phyloP scores from a whole-genome alignment of 306 rosid species.

The Abrus pulchellus region DNA sequence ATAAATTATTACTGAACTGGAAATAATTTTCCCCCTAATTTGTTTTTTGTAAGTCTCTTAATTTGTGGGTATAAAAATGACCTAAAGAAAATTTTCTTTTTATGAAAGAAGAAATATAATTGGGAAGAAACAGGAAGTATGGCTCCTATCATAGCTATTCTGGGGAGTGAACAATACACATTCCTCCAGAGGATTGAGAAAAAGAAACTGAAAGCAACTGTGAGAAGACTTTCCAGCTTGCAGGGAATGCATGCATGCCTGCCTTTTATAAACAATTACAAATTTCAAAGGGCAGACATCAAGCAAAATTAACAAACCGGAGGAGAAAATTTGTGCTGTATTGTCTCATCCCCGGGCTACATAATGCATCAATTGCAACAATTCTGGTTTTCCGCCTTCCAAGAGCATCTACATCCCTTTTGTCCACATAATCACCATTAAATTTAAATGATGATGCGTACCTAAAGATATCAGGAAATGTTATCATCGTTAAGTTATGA shows the following conservation, averaged over 20 bases:
- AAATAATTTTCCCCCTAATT: not conserved
- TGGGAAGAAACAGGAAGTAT: not conserved
- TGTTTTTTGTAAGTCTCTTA: not conserved
- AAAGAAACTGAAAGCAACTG: constrained; percentile 26
- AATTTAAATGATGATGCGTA: constrained; percentile 87
- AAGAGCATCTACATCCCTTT: constrained; percentile 60
- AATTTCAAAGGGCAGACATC: constrained; percentile 23
- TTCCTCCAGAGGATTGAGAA: constrained; percentile 23
- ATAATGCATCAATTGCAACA: constrained; percentile 89
- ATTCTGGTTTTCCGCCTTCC: constrained; percentile 85
- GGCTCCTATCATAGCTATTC: not conserved
- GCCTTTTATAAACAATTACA: constrained; percentile 23
- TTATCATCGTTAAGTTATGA: constrained; percentile 44
- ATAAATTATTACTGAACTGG: not conserved
- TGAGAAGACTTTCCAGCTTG: constrained; percentile 8
- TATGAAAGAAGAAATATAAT: constrained; percentile 10
- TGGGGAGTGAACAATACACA: not conserved
- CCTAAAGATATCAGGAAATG: constrained; percentile 60
- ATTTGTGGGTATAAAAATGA: constrained; percentile 20
- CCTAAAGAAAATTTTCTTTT: not conserved
- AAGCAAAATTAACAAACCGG: constrained; percentile 67
- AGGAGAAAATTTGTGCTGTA: constrained; percentile 68
- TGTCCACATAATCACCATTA: constrained; percentile 78
- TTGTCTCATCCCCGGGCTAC: constrained; percentile 80
- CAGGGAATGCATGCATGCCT: constrained; percentile 15